Base-by-base conservation (phyloP, 176 grass and related monocot genomes). In the Microstegium vimineum region DNA sequence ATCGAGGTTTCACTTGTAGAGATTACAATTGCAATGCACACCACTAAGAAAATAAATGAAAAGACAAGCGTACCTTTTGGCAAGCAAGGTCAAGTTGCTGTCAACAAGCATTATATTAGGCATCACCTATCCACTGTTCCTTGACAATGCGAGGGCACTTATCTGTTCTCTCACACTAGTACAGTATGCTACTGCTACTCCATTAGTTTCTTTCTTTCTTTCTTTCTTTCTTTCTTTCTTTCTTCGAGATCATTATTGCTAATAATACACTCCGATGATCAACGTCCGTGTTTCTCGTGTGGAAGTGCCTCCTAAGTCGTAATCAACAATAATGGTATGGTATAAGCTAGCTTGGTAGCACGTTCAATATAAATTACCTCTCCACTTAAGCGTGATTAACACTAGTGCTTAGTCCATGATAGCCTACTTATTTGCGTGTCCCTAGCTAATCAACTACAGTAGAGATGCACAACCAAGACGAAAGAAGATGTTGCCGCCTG, bases 401-500 rank as follows among this genome's bases (percentile, higher is more conserved):
- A 23, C 28, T 69, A 69, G 78, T 56, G 63, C 63, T 68, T 68
- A 68, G 77, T 68, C 77, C 62, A 80, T 43, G 77, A 67, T 51
- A 36, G 51, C 18, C 32, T 45, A 41, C 15, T 17, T 28, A 15
- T 27, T 71, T 71, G 69, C 40, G n/a, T 71, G 69, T 71, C n/a
- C 65, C 15, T 66, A 65, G 28, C 62, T 33, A 65, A 65, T 65
- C 16, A 62, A 2, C 25, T 10, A 26, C 56, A 60, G 10, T 60
- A 60, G 22, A 23, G 3, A 18, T 42, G 41, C 41, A 42, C 41
- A 42, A 42, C 43, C 43, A 45, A 45, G 43, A 54, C 17, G 2
- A 8, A 8, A 54, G 51, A 54, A 52, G 49, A 17, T 52, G 46
- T 5, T 16, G 14, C 13, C 4, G 13, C 43, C 12, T 46, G 43